Conservation (phyloP, 2,329 filamentous ascomycete genomes). For the Hypoxylon sp. region DNA sequence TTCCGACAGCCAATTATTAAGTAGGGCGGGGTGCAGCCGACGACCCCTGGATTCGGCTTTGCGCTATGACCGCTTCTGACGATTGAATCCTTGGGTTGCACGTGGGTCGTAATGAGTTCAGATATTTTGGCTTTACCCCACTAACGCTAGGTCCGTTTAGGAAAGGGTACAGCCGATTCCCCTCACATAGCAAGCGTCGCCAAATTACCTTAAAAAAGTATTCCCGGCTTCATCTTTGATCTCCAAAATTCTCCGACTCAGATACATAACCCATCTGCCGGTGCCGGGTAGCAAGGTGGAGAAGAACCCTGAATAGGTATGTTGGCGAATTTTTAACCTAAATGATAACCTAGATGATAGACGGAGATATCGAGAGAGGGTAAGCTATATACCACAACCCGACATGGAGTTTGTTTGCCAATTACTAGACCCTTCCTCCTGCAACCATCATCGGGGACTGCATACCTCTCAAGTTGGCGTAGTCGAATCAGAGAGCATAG, state of each 20-base stretch:
- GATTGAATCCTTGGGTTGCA: constrained; percentile 27
- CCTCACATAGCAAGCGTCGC: constrained; percentile 7
- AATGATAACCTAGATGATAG: constrained; percentile 1
- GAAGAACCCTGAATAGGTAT: constrained; percentile 1
- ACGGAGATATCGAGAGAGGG: no score
- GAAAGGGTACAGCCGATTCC: constrained; percentile 1
- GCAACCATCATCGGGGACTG: constrained; percentile 21
- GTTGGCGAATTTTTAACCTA: not conserved
- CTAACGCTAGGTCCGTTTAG: constrained; percentile 17
- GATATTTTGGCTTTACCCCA: constrained; percentile 11
- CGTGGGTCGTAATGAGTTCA: constrained; percentile 27
- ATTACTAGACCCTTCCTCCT: constrained; percentile 5
- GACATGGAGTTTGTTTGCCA: no score
- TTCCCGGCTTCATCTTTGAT: not conserved
- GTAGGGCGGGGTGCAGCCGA: constrained; percentile 26
- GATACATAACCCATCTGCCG: constrained; percentile 10
- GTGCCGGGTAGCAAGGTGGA: constrained; percentile 16
- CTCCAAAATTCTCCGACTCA: constrained; percentile 31
- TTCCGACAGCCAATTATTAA: constrained; percentile 18
- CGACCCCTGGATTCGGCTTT: constrained; percentile 8
- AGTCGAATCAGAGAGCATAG: constrained; percentile 3
- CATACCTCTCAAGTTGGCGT: not conserved
- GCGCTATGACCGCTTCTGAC: constrained; percentile 29
- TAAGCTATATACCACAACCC: no score
- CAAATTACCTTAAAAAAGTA: constrained; percentile 1